Evolutionary conservation across 2,329 filamentous ascomycete genomes (phyloP).

Genomic region (Cytospora paraplurivora): DNA sequence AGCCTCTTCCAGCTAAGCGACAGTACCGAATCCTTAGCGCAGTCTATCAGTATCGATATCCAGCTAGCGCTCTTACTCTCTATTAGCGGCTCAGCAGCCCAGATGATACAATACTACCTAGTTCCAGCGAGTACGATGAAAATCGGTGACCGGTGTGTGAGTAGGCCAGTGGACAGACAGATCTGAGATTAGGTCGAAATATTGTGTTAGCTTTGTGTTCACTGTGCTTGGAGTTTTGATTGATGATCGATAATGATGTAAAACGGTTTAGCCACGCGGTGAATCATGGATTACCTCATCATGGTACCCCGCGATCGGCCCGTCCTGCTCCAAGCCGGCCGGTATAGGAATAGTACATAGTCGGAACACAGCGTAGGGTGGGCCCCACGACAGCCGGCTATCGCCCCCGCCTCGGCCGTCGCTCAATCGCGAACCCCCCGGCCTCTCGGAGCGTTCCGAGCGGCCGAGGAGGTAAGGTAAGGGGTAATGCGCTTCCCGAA

Average conservation of each 20-base stretch:
- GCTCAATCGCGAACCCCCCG: background rate
- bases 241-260: background rate
- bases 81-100: too few species aligned
- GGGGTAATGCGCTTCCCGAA: conserved; percentile 10
- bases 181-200: background rate
- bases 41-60: background rate
- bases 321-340: too few species aligned
- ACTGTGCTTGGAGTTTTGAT: background rate
- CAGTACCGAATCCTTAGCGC: conserved; percentile 7
- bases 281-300: background rate
- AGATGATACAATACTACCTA: background rate
- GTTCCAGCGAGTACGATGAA: background rate
- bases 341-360: too few species aligned
- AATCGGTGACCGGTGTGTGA: background rate
- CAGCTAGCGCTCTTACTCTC: background rate
- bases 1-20: conserved; percentile 13
- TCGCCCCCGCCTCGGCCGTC: background rate
- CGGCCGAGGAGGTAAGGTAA: conserved; percentile 8
- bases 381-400: background rate
- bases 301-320: conserved; percentile 14
- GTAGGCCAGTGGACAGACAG: conserved; percentile 1
- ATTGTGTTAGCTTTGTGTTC: conserved; percentile 3
- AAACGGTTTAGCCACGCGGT: background rate
- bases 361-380: background rate
- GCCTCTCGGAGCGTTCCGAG: conserved; percentile 19